Percentiles rank a stretch among this genome's conserved stretches.
Evolutionary conservation across 2,329 filamentous ascomycete genomes (phyloP).

Genomic region (Plenodomus tracheiphilus): DNA sequence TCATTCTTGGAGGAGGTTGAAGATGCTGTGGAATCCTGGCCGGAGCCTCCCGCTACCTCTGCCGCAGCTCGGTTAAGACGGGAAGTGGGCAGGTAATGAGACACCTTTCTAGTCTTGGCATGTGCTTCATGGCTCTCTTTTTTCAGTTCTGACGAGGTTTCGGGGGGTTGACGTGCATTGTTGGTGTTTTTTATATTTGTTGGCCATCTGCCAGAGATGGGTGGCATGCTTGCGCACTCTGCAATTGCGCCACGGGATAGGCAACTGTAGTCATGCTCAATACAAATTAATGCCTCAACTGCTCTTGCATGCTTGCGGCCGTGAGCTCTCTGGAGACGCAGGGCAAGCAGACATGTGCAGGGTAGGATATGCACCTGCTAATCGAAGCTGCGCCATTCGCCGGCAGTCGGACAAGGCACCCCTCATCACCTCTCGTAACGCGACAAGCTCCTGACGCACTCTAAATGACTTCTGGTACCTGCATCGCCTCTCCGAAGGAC

Average conservation of each 20-base stretch:
- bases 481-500: slow-evolving; percentile 20
- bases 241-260: not conserved
- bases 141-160: too few species aligned
- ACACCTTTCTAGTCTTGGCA: not conserved
- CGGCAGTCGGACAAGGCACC: not conserved
- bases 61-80: slow-evolving; percentile 65
- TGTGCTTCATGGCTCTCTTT: not conserved
- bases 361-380: not conserved
- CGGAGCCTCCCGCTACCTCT: slow-evolving; percentile 59
- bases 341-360: not conserved
- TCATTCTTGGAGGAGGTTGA: slow-evolving; percentile 92
- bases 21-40: slow-evolving; percentile 85
- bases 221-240: not conserved
- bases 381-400: not conserved
- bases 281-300: not conserved
- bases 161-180: not conserved
- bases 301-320: not conserved
- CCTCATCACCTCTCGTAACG: too few species aligned
- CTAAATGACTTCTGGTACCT: slow-evolving; percentile 21
- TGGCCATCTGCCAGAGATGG: not conserved
- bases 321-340: not conserved
- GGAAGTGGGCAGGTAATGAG: slow-evolving; percentile 57
- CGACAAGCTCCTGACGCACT: too few species aligned
- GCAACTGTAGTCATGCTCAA: not conserved
- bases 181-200: not conserved